Evolutionary conservation across 495 filamentous ascomycete genomes (phyloP), one percentile per base, ranked within the genome.

Genomic region (Xylaria intraflava): DNA sequence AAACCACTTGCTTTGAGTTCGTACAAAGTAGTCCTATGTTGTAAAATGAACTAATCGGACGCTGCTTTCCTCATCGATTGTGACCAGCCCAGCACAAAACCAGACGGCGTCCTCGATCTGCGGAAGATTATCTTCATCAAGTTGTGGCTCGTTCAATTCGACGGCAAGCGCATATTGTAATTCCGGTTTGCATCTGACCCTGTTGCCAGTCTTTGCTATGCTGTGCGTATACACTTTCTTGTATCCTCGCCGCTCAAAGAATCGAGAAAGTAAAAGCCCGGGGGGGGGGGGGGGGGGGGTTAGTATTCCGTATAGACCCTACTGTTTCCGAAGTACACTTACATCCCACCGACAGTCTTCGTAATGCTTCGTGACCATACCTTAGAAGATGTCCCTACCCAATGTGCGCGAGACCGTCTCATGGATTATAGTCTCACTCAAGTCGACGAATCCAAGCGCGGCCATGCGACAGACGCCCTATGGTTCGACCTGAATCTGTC

Each of bases 21-120:
- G 38, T 12, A n/a, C 26, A 2, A 51, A 51, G 19, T 42, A 51
- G 1, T 51, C 38, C 8, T 51, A 27, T n/a, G 49, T 24, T 23
- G 49, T 51, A 12, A 23, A 33, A 9, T 51, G 49, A 14, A 51
- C 49, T 24, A 51, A 7, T 29, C 38, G 38, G 27, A 43, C 19
- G 9, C 58, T 27, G 49, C 69, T 81, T 22, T 72, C 67, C 22
- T 71, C 23, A 43, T 83, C 76, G 5, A 79, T 44, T 3, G 61
- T 76, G 4, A 82, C 71, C 8, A 86, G 59, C 1, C 81, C 80
- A 47, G 71, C 73, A 56, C 80, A 83, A 2, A 75, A 69, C 1
- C 73, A 75, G 6, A 72, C 46, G 3, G 81, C 55, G 16, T 72
- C 56, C 11, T 72, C 62, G 7, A 69, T 49, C 1, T 71, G 44